Percentiles rank a stretch among this genome's conserved stretches.
Evolutionary conservation across 73 alveolate genomes (phyloP).

Genomic region (Paramecium tetraurelia): DNA sequence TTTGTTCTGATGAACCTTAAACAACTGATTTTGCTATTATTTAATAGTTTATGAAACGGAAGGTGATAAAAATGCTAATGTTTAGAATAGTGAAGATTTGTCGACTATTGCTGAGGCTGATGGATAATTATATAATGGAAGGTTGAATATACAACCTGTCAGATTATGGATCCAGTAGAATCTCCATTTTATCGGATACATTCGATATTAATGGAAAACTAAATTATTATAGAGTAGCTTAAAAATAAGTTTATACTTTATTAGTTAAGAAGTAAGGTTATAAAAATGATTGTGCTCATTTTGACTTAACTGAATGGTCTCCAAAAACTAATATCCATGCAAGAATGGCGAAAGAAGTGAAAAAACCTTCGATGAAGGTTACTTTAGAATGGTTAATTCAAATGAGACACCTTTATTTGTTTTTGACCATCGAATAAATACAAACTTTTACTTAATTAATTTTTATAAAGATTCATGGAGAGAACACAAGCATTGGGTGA

Average conservation of each 20-base stretch:
- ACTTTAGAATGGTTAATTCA: not conserved
- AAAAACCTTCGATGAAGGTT: not conserved
- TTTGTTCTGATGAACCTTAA: conserved; percentile 1
- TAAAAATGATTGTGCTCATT: not conserved
- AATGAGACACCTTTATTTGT: not conserved
- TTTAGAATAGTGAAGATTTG: not conserved
- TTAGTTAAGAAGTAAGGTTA: not conserved
- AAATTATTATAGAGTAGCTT: not conserved
- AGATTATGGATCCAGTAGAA: not conserved
- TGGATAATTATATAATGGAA: not conserved
- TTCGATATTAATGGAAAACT: not conserved
- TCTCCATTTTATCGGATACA: not conserved
- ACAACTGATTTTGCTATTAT: not conserved
- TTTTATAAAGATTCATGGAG: not conserved
- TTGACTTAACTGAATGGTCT: not conserved
- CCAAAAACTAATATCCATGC: not conserved
- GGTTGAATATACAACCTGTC: not conserved
- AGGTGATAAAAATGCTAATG: not conserved
- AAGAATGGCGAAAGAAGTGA: not conserved
- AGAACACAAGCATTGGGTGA: not conserved
- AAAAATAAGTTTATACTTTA: not conserved
- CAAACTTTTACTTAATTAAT: not conserved
- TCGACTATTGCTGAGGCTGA: not conserved
- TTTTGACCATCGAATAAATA: not conserved
- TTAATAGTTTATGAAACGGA: not conserved